A percentile compares a stretch with the other conserved stretches of the same genome.
phyloP scores from a whole-genome alignment of 2,329 filamentous ascomycete genomes.

The Acrocalymma vagum region DNA sequence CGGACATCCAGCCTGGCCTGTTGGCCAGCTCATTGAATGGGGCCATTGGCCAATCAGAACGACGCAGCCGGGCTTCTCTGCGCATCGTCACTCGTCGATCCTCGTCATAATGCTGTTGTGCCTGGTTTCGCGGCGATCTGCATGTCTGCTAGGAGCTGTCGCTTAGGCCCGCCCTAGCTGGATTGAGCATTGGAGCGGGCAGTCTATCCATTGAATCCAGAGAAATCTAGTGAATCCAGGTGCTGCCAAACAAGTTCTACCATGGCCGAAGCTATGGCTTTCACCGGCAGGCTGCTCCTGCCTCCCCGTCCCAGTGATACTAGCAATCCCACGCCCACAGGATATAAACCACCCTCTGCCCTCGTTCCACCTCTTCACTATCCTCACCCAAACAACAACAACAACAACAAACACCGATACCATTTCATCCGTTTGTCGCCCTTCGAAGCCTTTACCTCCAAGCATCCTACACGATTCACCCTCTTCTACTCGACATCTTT shows the following conservation, averaged over 20 bases:
- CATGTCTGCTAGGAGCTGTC: conserved; percentile 18
- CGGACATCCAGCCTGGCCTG: no score
- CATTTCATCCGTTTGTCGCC: conserved; percentile 12
- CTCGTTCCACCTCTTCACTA: conserved; percentile 1
- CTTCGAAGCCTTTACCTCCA: conserved; percentile 4
- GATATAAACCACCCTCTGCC: conserved; percentile 26
- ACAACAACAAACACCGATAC: conserved; percentile 18
- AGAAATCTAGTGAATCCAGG: no score
- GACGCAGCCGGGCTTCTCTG: conserved; percentile 6
- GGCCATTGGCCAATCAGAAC: conserved; percentile 24
- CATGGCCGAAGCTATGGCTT: no score
- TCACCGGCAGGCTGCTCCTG: no score
- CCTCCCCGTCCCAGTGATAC: no score
- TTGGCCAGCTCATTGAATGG: conserved; percentile 10
- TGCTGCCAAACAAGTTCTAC: no score
- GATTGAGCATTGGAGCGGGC: no score
- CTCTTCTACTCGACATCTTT: conserved; percentile 30
- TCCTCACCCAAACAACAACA: conserved; percentile 17
- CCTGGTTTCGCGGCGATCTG: conserved; percentile 14
- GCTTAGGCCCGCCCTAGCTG: no score
- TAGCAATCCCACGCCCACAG: no score
- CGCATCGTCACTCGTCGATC: no score
- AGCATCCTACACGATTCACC: conserved; percentile 19
- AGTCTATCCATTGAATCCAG: no score
- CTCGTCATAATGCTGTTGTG: conserved; percentile 25